Percentiles rank a stretch among this genome's conserved stretches.
Conservation (phyloP, 75 land plant genomes). For the Sequoia sempervirens region DNA sequence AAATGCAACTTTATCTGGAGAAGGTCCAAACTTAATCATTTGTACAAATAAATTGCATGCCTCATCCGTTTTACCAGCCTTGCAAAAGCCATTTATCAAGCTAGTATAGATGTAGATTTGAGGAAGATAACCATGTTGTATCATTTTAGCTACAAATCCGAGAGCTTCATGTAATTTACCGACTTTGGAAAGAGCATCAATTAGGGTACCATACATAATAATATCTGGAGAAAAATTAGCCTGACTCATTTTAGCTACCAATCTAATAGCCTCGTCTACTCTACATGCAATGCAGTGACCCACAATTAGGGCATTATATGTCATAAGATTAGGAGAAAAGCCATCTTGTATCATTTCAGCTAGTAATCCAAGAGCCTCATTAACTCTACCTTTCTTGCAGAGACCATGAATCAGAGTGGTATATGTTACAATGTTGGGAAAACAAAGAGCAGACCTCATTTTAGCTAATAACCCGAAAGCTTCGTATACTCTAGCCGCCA, state of each 20-base stretch:
- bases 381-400: background rate
- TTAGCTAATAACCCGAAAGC: background rate
- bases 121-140: background rate
- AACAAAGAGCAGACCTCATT: background rate
- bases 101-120: background rate
- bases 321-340: slow-evolving; percentile 10
- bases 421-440: slow-evolving; percentile 11
- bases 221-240: slow-evolving; percentile 15
- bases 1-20: slow-evolving; percentile 6
- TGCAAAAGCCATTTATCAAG: slow-evolving; percentile 9
- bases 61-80: background rate
- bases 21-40: slow-evolving; percentile 5
- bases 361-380: slow-evolving; percentile 11
- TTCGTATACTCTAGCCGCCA: slow-evolving; percentile 7
- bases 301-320: slow-evolving; percentile 16
- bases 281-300: slow-evolving; percentile 6
- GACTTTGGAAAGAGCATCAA: no score
- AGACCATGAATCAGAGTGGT: slow-evolving; percentile 15
- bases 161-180: no score
- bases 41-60: background rate
- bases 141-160: background rate
- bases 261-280: slow-evolving; percentile 23
- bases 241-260: slow-evolving; percentile 44
- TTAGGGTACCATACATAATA: no score
- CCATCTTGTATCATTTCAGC: slow-evolving; percentile 9